Conservation (phyloP, 208 protist genomes). For the Leishmania aethiopica region DNA sequence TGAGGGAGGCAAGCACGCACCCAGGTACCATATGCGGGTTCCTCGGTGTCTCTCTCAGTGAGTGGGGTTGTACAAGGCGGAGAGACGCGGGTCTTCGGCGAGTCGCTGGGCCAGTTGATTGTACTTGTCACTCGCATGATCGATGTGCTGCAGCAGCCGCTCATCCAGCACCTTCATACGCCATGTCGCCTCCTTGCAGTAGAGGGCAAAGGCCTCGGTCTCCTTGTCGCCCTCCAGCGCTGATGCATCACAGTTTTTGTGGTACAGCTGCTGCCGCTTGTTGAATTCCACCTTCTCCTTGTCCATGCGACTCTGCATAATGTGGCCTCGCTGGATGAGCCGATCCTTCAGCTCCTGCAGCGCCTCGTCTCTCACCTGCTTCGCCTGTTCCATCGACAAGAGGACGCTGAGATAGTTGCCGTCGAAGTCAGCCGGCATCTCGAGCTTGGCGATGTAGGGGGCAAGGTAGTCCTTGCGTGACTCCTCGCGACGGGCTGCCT, state of each 20-base stretch:
- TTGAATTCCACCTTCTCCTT: constrained; percentile 88
- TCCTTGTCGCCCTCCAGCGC: constrained; percentile 74
- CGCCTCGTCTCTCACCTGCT: constrained; percentile 82
- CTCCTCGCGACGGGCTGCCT: constrained; percentile 66
- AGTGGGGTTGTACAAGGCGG: constrained; percentile 49
- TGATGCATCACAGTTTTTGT: constrained; percentile 68
- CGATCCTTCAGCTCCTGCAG: constrained; percentile 89
- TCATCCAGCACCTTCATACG: constrained; percentile 92
- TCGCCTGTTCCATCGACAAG: constrained; percentile 77
- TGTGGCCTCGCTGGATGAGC: constrained; percentile 90
- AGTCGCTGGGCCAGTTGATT: constrained; percentile 76
- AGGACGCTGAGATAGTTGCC: constrained; percentile 77
- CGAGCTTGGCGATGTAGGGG: constrained; percentile 89
- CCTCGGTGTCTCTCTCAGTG: constrained; percentile 3
- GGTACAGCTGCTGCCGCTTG: constrained; percentile 69
- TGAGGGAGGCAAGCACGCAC: neutral
- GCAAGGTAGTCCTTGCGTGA: constrained; percentile 89
- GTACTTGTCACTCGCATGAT: constrained; percentile 87
- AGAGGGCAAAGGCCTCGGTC: constrained; percentile 81
- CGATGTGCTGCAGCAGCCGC: constrained; percentile 85
- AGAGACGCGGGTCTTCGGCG: constrained; percentile 71
- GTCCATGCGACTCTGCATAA: constrained; percentile 92
- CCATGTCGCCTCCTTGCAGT: constrained; percentile 92
- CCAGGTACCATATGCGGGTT: neutral
- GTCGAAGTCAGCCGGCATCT: constrained; percentile 63